Evolutionary conservation across 2,329 filamentous ascomycete genomes (phyloP).

Genomic region (Dactylellina cionopaga): DNA sequence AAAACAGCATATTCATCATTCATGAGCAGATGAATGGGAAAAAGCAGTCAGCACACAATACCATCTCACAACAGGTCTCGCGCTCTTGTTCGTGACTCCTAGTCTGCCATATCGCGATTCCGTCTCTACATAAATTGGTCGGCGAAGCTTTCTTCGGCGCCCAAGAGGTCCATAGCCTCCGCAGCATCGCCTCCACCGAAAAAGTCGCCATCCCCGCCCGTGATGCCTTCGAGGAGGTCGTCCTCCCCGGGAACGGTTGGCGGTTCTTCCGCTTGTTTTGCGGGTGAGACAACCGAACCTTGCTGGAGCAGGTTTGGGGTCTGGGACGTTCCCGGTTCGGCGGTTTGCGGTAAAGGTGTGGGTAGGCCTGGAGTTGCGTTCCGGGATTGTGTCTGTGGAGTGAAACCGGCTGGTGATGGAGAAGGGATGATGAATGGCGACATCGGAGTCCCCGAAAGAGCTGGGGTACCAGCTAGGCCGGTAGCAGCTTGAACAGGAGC

Average conservation of each 20-base stretch:
- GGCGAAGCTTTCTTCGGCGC: constrained; percentile 31
- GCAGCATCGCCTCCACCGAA: constrained; percentile 29
- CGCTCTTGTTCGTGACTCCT: too few relatives aligned
- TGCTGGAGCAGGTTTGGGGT: constrained; percentile 10
- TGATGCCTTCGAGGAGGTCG: constrained; percentile 27
- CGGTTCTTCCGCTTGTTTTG: constrained; percentile 36
- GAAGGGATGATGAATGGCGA: constrained; percentile 48
- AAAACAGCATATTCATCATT: not conserved
- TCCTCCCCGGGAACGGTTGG: constrained; percentile 49
- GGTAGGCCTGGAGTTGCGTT: constrained; percentile 28
- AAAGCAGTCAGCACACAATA: constrained; percentile 2
- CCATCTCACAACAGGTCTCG: not conserved
- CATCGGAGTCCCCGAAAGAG: too few relatives aligned
- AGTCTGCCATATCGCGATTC: not conserved
- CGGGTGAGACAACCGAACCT: not conserved
- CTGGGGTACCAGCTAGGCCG: constrained; percentile 14
- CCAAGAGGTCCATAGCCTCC: constrained; percentile 44
- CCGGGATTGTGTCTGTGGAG: constrained; percentile 20
- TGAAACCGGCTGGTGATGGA: constrained; percentile 29
- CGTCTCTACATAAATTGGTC: constrained; percentile 38
- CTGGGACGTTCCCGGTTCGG: constrained; percentile 17
- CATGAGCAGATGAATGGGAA: not conserved
- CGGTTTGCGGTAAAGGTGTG: constrained; percentile 36
- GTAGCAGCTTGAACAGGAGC: not conserved
- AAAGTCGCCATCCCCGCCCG: constrained; percentile 28